Evolutionary conservation across 345 rosid species (phyloP).

Genomic region (Hibiscus syriacus): DNA sequence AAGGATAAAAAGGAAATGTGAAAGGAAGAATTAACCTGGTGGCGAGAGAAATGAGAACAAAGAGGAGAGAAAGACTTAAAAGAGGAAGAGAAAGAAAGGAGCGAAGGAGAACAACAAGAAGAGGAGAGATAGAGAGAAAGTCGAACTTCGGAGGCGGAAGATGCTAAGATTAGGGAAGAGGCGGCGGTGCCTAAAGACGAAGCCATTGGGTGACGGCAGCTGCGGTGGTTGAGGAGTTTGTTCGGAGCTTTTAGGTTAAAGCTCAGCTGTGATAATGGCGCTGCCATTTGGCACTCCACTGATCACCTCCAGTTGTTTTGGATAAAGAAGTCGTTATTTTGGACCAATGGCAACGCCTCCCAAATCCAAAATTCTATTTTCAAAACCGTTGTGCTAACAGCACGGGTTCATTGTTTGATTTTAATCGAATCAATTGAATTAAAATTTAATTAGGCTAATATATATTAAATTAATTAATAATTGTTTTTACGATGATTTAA

Average conservation of each 20-base stretch:
- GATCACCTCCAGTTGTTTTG: neutral
- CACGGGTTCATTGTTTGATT: no score
- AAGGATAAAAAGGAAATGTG: neutral
- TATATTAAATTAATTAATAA: no score
- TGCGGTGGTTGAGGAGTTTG: neutral
- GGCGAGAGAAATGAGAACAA: constrained; percentile 31
- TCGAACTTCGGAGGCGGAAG: constrained; percentile 35
- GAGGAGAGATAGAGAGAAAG: constrained; percentile 21
- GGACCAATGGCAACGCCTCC: neutral
- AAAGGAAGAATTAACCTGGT: constrained; percentile 34
- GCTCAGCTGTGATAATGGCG: neutral
- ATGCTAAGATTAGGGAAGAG: constrained; percentile 39
- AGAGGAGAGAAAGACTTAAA: constrained; percentile 35
- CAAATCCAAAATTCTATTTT: neutral
- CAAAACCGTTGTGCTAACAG: no score
- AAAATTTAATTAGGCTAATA: no score
- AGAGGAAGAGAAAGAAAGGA: constrained; percentile 8
- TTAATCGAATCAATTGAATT: no score
- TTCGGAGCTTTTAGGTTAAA: neutral
- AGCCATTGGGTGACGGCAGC: constrained; percentile 30
- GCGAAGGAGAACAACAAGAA: constrained; percentile 13
- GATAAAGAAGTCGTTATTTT: neutral
- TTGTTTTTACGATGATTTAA: no score
- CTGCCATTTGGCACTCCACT: neutral
- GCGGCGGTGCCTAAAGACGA: constrained; percentile 51